These are phyloP conservation scores for Dactylonectria macrodidyma DNA, from an alignment of 2,329 filamentous ascomycete genomes.

Conservation along the genomic window DNA sequence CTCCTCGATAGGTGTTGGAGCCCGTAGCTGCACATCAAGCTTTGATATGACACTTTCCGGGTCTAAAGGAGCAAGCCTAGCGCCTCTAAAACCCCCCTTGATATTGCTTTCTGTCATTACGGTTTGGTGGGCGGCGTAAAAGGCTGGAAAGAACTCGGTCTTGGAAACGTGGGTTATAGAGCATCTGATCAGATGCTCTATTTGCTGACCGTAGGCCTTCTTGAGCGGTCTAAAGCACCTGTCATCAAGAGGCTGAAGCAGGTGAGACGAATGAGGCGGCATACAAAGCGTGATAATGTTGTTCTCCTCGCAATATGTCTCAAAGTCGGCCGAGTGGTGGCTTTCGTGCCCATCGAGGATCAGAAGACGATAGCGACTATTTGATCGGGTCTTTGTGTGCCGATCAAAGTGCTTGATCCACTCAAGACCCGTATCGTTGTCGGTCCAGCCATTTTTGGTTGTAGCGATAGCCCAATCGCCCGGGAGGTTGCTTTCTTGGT, in stretches of 20 bases:
- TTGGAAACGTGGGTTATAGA: no score
- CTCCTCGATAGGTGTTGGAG: background rate
- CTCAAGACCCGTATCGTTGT: no score
- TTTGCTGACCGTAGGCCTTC: slow-evolving; percentile 47
- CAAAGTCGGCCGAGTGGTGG: background rate
- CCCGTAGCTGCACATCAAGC: slow-evolving; percentile 6
- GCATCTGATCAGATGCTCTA: slow-evolving; percentile 49
- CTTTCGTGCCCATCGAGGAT: background rate
- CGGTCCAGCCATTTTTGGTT: no score
- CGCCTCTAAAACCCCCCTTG: slow-evolving; percentile 48
- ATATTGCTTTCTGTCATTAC: slow-evolving; percentile 50
- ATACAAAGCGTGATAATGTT: slow-evolving; percentile 37
- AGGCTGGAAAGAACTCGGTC: no score
- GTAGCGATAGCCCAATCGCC: no score
- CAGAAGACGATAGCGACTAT: no score
- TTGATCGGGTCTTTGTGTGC: no score
- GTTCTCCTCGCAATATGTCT: background rate
- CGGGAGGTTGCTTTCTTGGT: no score
- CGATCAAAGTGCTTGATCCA: no score
- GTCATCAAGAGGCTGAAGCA: no score
- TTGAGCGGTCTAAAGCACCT: slow-evolving; percentile 44
- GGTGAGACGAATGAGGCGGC: slow-evolving; percentile 49
- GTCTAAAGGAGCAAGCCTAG: slow-evolving; percentile 51
- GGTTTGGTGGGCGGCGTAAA: slow-evolving; percentile 44
- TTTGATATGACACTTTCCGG: slow-evolving; percentile 51